phyloP scores from a whole-genome alignment of 2,329 filamentous ascomycete species.

The Aspergillus fumigatus region DNA sequence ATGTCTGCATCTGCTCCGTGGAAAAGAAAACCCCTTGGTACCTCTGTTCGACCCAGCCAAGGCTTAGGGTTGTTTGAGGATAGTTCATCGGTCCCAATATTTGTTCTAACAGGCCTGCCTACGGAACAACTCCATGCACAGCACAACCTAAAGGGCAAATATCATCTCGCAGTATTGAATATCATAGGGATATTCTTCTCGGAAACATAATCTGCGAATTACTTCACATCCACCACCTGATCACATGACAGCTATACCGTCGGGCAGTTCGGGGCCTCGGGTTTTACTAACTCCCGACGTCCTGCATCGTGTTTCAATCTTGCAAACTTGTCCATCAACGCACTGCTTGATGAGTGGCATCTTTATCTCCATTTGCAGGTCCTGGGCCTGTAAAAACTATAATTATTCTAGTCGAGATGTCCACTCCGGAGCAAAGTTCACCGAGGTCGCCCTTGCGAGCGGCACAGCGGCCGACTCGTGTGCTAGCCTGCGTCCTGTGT shows the following conservation, averaged over 20 bases:
- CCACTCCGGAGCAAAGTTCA: neutral
- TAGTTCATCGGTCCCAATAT: too few species aligned
- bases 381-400: neutral
- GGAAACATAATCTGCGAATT: too few species aligned
- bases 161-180: too few species aligned
- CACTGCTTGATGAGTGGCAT: neutral
- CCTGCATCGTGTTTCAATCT: neutral
- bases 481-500: slow-evolving; percentile 60
- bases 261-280: too few species aligned
- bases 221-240: too few species aligned
- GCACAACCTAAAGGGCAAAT: too few species aligned
- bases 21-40: neutral
- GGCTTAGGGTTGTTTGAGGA: too few species aligned
- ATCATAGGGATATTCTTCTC: too few species aligned
- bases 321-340: neutral
- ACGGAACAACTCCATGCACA: too few species aligned
- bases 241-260: too few species aligned
- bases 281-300: too few species aligned
- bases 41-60: neutral
- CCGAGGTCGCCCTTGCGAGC: neutral
- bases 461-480: slow-evolving; percentile 2
- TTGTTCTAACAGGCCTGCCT: too few species aligned
- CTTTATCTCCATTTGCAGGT: neutral
- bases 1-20: neutral
- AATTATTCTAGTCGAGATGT: neutral